Evolutionary conservation across 1,139 yeast genomes (phyloP).

Genomic region (Meyerozyma smithsonii): DNA sequence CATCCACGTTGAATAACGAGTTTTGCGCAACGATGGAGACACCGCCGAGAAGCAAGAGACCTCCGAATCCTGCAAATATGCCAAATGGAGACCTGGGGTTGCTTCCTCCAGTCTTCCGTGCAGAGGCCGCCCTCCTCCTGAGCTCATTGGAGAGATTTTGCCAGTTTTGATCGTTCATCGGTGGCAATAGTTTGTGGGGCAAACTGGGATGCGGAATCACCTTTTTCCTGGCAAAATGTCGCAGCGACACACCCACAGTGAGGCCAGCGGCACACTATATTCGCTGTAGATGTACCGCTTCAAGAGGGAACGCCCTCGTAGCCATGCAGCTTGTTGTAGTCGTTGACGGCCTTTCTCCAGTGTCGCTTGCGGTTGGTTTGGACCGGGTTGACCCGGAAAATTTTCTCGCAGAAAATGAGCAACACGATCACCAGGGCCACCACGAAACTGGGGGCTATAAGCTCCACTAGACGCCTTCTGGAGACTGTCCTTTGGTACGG

Average conservation of each 20-base stretch:
- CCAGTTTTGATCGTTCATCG: constrained; percentile 59
- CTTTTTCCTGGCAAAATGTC: not conserved
- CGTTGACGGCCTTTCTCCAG: constrained; percentile 35
- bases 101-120: constrained; percentile 35
- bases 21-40: constrained; percentile 63
- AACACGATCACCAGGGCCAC: constrained; percentile 33
- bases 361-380: constrained; percentile 37
- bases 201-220: not conserved
- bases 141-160: constrained; percentile 61
- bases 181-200: constrained; percentile 3
- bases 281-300: not conserved
- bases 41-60: constrained; percentile 68
- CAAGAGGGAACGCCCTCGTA: constrained; percentile 45
- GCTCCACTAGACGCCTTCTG: constrained; percentile 51
- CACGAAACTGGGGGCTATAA: constrained; percentile 63
- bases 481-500: constrained; percentile 64
- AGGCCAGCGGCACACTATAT: not conserved
- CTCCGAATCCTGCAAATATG: constrained; percentile 74
- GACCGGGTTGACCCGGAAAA: constrained; percentile 31
- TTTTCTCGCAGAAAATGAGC: constrained; percentile 26
- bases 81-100: constrained; percentile 53
- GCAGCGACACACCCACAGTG: not conserved
- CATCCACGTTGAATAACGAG: constrained; percentile 91
- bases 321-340: constrained; percentile 34
- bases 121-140: constrained; percentile 58